phyloP scores from a whole-genome alignment of 495 filamentous ascomycete genomes.

The Cudoniella acicularis region DNA sequence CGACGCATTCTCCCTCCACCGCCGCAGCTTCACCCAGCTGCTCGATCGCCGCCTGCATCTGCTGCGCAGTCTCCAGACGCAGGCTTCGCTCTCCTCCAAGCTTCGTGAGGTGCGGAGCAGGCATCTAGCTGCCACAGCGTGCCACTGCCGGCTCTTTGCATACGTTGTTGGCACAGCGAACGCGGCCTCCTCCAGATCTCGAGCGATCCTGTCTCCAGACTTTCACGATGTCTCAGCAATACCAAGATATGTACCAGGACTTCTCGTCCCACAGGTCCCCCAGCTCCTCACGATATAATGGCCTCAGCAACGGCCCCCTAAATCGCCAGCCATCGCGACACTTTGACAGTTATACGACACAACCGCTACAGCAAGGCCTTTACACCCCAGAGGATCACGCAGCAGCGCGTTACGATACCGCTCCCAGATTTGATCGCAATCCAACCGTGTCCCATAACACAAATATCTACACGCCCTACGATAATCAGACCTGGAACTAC shows the following conservation, averaged over 20 bases:
- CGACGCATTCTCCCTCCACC: constrained; percentile 9
- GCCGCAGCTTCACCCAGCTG: constrained; percentile 19
- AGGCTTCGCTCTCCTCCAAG: constrained; percentile 5
- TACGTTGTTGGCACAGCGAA: constrained; percentile 28
- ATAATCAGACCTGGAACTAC: constrained; percentile 51
- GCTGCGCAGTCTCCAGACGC: constrained; percentile 11
- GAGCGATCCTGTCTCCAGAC: background rate
- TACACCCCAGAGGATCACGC: constrained; percentile 52
- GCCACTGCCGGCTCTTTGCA: constrained; percentile 31
- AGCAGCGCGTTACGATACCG: constrained; percentile 54
- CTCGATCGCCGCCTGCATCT: constrained; percentile 11
- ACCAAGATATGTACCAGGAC: constrained; percentile 43
- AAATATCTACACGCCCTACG: no score
- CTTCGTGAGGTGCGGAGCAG: constrained; percentile 20
- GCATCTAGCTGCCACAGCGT: constrained; percentile 24
- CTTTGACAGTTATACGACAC: constrained; percentile 59
- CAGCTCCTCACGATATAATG: constrained; percentile 39
- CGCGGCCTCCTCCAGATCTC: constrained; percentile 11
- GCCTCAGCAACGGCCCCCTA: constrained; percentile 56
- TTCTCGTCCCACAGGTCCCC: constrained; percentile 32
- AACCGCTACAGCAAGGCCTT: constrained; percentile 39
- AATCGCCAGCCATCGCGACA: constrained; percentile 66
- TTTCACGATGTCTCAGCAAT: constrained; percentile 54
- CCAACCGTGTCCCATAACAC: no score
- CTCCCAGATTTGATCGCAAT: constrained; percentile 52